Base-by-base conservation (phyloP, 2,329 filamentous ascomycete species). In the Neopestalotiopsis sp. region DNA sequence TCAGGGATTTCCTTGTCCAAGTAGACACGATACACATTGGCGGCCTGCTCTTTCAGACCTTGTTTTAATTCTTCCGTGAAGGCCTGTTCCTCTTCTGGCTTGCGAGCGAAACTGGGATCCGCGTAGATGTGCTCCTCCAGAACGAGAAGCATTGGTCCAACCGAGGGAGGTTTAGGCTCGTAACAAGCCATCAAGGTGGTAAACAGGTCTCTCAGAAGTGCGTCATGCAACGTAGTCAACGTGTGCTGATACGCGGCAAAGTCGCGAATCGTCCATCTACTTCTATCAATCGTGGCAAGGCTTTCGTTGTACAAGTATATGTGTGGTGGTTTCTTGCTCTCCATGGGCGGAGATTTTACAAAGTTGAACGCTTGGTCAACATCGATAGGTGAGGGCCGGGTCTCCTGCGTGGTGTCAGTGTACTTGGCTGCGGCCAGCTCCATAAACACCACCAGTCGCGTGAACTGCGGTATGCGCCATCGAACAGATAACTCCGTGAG, bases 361-460 rank as follows among this genome's bases (percentile, higher is more conserved):
- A 92, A 91, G 62, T 93, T 91, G 79, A 98, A 97, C 10, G 93
- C 91, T 49, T 89, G 88, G 81, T 97, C 95, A 63, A 98, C 83
- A 64, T 93, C 94, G 74, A 95, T 91, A 13, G 96, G 88, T 14
- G 89, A 88, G 69, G 97, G 90, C 10, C 34, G 34, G 34, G 34
- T 38, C 34, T 38, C 34, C 34, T 38, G 34, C 75, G 97, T 92
- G 72, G 93, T 90, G 73, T 97, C 92, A 60, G 94, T 83, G 76
- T 94, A 98, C 78, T 96, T 96, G 75, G 94, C 92, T 28, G 91
- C 88, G 6, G 94, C 88, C 68, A 97, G 92, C 81, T 98, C 96
- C 45, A 98, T 82, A 74, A 97, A 91, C 5, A 95, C 82, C 5
- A 97, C 90, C 65, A 94, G 86, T 59, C 94, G 89, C 3, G 94